Base-by-base conservation (phyloP, 345 rosid genomes). In the Rubroshorea leprosula region DNA sequence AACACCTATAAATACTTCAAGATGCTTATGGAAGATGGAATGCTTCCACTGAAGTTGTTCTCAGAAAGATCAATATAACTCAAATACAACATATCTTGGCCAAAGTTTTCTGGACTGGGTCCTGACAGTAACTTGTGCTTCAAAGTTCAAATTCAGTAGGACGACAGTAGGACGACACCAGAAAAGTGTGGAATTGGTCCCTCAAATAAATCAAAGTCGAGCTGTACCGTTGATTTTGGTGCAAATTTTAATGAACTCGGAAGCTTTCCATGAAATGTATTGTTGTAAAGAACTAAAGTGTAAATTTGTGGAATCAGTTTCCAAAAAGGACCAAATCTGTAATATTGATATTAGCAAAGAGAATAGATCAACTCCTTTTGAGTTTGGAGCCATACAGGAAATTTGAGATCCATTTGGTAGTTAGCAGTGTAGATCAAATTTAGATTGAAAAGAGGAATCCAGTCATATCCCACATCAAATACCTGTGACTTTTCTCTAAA, bases 351-450 rank as follows among this genome's bases (percentile, higher is more conserved):
- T 60, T 51, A 0, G 49, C n/a, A 25, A 71, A 18, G 26, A 19
- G 23, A 12, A 71, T 23, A n/a, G n/a, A 1, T 12, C 0, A 65
- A 15, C 15, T 57, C 22, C 21, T 46, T 71, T 38, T 65, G 75
- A 55, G 63, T 23, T 65, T 57, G 49, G 23, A 71, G 70, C 75
- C 75, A 71, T 10, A 15, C 47, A 19, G 75, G 75, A 23, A 71
- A 71, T 5, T 47, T 21, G 26, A 70, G 67, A 39, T 62, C 66
- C 45, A 71, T 23, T 23, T 51, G 31, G 6, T 67, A 66, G 6
- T 67, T 51, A 46, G 50, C 43, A 3, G 65, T 23, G 54, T 26
- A 39, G 4, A 71, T 39, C 19, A 16, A 6, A 5, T 31, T 20
- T 11, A 58, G 24, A 44, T 59, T 67, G 17, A 71, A 71, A 17